phyloP scores from a whole-genome alignment of 2,329 filamentous ascomycete genomes.

The Trichoderma citrinoviride region DNA sequence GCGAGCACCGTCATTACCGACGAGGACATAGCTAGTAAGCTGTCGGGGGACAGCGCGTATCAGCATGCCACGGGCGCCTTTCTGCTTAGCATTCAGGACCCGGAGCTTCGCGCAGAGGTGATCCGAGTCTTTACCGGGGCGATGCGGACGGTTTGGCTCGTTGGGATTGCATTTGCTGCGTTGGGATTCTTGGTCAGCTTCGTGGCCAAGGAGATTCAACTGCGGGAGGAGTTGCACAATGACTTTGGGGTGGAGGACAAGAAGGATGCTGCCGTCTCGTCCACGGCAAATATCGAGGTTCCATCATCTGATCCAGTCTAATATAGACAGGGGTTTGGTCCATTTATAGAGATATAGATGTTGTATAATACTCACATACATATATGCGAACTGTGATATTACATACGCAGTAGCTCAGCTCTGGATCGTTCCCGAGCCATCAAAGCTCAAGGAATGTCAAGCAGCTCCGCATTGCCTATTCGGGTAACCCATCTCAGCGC shows the following conservation, averaged over 20 bases:
- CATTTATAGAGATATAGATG: background rate
- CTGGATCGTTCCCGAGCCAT: too few species aligned
- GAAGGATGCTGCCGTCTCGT: background rate
- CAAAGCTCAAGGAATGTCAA: too few species aligned
- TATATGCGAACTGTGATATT: too few species aligned
- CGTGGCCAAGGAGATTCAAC: background rate
- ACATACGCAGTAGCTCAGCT: too few species aligned
- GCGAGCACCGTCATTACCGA: background rate
- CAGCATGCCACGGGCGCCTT: slow-evolving; percentile 3
- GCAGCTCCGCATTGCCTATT: too few species aligned
- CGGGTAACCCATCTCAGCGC: too few species aligned
- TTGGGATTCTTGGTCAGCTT: background rate
- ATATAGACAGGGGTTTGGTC: background rate
- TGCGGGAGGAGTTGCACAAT: slow-evolving; percentile 2
- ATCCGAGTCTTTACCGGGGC: background rate
- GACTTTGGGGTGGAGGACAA: background rate
- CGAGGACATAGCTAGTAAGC: background rate
- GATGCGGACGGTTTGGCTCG: background rate
- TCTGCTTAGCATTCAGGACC: background rate
- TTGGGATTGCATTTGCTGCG: background rate
- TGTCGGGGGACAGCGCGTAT: background rate
- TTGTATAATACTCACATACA: background rate
- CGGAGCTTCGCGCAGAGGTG: background rate
- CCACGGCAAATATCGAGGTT: background rate
- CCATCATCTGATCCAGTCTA: background rate